phyloP scores from a whole-genome alignment of 1,284 basidiomycete species.

The Sporisorium iseilematis-ciliati region DNA sequence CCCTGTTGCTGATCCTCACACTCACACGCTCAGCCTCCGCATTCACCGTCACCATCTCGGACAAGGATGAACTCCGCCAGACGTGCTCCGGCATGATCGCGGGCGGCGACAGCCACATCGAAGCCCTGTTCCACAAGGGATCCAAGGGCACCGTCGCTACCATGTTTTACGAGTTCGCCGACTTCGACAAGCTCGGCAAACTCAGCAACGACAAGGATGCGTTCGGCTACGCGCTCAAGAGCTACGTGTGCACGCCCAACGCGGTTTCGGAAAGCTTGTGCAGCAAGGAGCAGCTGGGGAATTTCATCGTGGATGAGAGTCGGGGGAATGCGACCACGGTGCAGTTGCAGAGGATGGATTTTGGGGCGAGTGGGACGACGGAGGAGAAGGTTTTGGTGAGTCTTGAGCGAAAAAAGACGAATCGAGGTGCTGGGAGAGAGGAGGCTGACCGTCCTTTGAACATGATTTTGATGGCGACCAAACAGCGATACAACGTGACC shows the following conservation, averaged over 20 bases:
- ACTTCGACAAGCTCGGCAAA: constrained; percentile 84
- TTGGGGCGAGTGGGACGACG: constrained; percentile 30
- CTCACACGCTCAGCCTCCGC: constrained; percentile 20
- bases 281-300: constrained; percentile 56
- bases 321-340: constrained; percentile 32
- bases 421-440: background rate
- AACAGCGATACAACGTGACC: constrained; percentile 77
- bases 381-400: constrained; percentile 37
- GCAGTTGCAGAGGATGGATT: constrained; percentile 52
- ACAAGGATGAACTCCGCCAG: constrained; percentile 79
- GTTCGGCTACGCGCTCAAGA: constrained; percentile 70
- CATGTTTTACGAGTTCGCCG: constrained; percentile 94
- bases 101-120: constrained; percentile 81
- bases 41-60: constrained; percentile 62
- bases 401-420: background rate
- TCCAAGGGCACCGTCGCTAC: constrained; percentile 91
- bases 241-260: constrained; percentile 76
- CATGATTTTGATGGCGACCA: background rate
- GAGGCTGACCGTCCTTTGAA: constrained; percentile 1
- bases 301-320: constrained; percentile 60
- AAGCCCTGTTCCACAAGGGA: constrained; percentile 77
- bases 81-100: constrained; percentile 96
- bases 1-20: constrained; percentile 9
- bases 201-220: constrained; percentile 63
- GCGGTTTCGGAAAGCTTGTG: constrained; percentile 48